A percentile compares a stretch with the other conserved stretches of the same genome.
Evolutionary conservation across 2,329 filamentous ascomycete genomes (phyloP).

Genomic region (Ascomycota sp.): DNA sequence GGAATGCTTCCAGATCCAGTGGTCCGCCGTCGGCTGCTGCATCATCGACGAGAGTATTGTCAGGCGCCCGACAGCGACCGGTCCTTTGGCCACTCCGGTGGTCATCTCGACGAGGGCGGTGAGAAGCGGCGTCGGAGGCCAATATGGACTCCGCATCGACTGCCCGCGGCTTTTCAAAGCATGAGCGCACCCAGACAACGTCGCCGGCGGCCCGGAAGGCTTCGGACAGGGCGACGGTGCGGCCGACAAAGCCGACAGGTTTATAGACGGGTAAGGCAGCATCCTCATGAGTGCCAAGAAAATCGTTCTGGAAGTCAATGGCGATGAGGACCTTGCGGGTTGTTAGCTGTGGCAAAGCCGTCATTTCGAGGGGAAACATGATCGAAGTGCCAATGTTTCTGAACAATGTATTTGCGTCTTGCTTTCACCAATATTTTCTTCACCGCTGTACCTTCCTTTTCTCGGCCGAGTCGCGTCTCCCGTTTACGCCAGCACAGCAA

Average conservation of each 20-base stretch:
- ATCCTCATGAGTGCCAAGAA: conserved; percentile 44
- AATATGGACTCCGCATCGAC: conserved; percentile 32
- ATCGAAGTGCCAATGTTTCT: conserved; percentile 1
- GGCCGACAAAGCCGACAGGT: conserved; percentile 44
- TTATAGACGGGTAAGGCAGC: conserved; percentile 47
- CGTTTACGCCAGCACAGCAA: no score
- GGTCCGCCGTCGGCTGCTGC: background rate
- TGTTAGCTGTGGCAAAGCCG: conserved; percentile 32
- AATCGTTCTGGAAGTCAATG: conserved; percentile 82
- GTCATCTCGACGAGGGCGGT: background rate
- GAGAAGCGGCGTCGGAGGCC: conserved; percentile 14
- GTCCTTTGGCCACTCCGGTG: background rate
- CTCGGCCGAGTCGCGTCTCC: background rate
- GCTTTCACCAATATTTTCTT: background rate
- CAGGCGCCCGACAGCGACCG: no score
- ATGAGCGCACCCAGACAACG: conserved; percentile 70
- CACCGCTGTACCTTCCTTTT: background rate
- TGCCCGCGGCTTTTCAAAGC: conserved; percentile 44
- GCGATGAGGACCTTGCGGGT: conserved; percentile 55
- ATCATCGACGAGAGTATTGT: background rate
- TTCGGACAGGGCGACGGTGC: conserved; percentile 43
- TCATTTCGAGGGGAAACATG: conserved; percentile 37
- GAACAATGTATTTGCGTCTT: background rate
- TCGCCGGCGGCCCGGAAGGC: conserved; percentile 52
- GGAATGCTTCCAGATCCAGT: conserved; percentile 22